phyloP scores from a whole-genome alignment of 2,329 filamentous ascomycete species.

The Grosmannia serpens region DNA sequence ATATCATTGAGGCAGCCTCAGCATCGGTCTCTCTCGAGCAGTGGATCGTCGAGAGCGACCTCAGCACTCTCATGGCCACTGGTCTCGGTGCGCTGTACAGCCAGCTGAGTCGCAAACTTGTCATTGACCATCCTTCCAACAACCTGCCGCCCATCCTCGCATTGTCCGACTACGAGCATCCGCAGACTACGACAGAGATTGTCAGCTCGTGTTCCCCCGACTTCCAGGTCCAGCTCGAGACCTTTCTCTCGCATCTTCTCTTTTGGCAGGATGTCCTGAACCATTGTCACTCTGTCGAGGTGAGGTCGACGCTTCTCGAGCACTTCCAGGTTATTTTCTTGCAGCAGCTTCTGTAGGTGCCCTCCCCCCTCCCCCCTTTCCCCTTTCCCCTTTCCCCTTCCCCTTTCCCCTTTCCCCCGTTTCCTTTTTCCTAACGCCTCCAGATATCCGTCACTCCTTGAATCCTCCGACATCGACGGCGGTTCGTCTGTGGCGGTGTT shows the following conservation, averaged over 20 bases:
- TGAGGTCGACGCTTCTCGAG: conserved; percentile 85
- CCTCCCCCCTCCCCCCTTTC: neutral
- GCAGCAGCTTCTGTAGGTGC: conserved; percentile 73
- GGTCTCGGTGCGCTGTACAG: conserved; percentile 69
- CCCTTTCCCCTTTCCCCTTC: neutral
- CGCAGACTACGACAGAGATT: conserved; percentile 56
- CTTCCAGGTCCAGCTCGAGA: conserved; percentile 78
- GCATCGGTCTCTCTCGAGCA: conserved; percentile 77
- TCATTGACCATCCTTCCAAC: conserved; percentile 64
- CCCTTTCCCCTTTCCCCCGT: neutral
- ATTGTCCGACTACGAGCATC: conserved; percentile 78
- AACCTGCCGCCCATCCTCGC: conserved; percentile 73
- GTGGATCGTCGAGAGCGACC: conserved; percentile 94
- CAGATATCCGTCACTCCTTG: conserved; percentile 87
- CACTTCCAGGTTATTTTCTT: conserved; percentile 96
- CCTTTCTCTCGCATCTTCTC: conserved; percentile 85
- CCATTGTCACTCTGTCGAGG: conserved; percentile 83
- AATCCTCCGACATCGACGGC: conserved; percentile 94
- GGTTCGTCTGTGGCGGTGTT: conserved; percentile 93
- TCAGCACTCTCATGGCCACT: conserved; percentile 94
- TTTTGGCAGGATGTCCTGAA: conserved; percentile 99
- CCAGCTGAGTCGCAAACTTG: conserved; percentile 62
- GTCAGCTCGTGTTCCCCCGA: conserved; percentile 62
- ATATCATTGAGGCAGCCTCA: conserved; percentile 89
- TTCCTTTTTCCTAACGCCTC: neutral